These are phyloP conservation scores for Myxozyma melibiosi DNA, from an alignment of 805 yeast species.

Conservation along the genomic window DNA sequence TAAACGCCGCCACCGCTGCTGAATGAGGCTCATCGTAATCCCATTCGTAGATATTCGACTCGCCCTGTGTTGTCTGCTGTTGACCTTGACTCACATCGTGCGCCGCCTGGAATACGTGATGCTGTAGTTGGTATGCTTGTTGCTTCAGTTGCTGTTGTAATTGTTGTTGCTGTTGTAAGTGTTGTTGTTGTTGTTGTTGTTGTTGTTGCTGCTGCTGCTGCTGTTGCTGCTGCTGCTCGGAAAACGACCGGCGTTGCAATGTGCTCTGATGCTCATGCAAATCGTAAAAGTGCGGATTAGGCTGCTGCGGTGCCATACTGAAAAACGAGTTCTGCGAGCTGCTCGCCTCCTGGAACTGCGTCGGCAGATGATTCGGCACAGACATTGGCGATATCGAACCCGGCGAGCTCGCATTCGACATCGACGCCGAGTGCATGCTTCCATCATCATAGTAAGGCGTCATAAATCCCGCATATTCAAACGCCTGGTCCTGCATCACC, in stretches of 20 bases:
- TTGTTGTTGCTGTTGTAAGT: neutral
- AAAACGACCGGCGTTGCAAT: too few species aligned
- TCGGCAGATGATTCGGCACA: neutral
- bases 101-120: neutral
- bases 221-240: too few species aligned
- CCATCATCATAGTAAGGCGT: neutral
- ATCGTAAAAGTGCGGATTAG: too few species aligned
- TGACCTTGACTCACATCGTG: too few species aligned
- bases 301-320: neutral
- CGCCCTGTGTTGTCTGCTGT: neutral
- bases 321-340: neutral
- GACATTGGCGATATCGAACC: constrained; percentile 3
- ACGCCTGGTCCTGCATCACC: neutral
- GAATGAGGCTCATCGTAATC: neutral
- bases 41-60: neutral
- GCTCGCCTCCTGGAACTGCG: neutral
- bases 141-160: neutral
- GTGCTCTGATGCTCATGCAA: too few species aligned
- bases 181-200: neutral
- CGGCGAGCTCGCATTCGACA: constrained; percentile 2
- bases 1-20: neutral
- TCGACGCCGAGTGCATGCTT: constrained; percentile 6
- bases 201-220: too few species aligned
- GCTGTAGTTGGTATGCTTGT: neutral
- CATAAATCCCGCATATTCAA: neutral